phyloP scores from a whole-genome alignment of 345 rosid species.

The Salix exigua region DNA sequence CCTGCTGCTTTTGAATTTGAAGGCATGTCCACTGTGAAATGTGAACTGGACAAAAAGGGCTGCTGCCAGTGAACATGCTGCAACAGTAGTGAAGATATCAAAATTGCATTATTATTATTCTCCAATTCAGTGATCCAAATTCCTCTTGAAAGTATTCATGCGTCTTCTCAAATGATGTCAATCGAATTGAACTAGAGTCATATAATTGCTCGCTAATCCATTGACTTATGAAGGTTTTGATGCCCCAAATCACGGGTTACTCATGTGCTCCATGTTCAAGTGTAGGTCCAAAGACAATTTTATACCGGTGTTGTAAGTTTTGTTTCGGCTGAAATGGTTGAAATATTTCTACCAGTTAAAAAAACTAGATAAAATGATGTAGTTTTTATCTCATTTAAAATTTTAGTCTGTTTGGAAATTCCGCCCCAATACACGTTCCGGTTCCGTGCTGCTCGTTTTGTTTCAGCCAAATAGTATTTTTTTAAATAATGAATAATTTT shows the following conservation, averaged over 20 bases:
- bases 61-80: not conserved
- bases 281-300: not conserved
- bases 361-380: no score
- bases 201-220: not conserved
- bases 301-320: not conserved
- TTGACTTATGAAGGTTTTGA: not conserved
- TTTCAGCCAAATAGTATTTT: no score
- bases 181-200: not conserved
- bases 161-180: conserved; percentile 1
- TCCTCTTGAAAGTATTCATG: not conserved
- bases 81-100: not conserved
- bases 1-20: not conserved
- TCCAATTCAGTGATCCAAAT: not conserved
- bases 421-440: no score
- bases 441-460: no score
- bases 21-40: not conserved
- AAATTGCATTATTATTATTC: not conserved
- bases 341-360: no score
- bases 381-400: no score
- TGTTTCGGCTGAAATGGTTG: no score
- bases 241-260: not conserved
- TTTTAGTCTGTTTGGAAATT: no score
- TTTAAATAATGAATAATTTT: no score
- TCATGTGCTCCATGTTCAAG: not conserved
- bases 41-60: not conserved